Evolutionary conservation across 148 eudicot genomes (phyloP).

Genomic region (Rhododendron henanense): DNA sequence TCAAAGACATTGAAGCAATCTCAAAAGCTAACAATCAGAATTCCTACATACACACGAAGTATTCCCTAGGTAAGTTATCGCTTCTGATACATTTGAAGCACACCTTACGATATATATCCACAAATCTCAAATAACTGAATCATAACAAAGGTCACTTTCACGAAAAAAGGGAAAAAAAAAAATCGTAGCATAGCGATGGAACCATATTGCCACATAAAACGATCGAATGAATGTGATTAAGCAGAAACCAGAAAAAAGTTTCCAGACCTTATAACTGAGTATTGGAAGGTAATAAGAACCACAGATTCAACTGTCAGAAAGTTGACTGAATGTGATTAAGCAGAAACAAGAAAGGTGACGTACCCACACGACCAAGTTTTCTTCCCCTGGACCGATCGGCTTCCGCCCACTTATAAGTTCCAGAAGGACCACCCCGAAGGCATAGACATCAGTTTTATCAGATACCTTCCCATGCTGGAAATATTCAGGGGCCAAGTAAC

Average conservation of each 20-base stretch:
- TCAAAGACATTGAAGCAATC: neutral
- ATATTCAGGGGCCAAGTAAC: slow-evolving; percentile 97
- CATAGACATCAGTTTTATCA: slow-evolving; percentile 94
- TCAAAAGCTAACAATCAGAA: neutral
- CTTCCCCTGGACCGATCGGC: slow-evolving; percentile 88
- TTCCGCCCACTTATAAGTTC: slow-evolving; percentile 85
- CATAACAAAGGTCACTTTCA: neutral
- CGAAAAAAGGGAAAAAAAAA: too few species aligned
- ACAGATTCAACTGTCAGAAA: neutral
- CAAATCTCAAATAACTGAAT: neutral
- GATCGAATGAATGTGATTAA: neutral
- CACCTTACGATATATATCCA: neutral
- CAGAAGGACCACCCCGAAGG: slow-evolving; percentile 85
- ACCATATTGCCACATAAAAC: neutral
- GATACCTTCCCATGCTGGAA: slow-evolving; percentile 97
- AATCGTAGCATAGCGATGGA: neutral
- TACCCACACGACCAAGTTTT: slow-evolving; percentile 95
- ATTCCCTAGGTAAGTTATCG: neutral
- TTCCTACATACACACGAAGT: neutral
- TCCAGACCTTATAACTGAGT: neutral
- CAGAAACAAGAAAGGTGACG: slow-evolving; percentile 20
- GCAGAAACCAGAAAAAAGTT: neutral
- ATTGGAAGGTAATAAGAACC: neutral
- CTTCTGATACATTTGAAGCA: neutral
- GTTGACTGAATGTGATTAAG: neutral